Evolutionary conservation across 352 stramenopile species (phyloP), one percentile per base, ranked within the genome.

Genomic region (Plasmopara muralis): DNA sequence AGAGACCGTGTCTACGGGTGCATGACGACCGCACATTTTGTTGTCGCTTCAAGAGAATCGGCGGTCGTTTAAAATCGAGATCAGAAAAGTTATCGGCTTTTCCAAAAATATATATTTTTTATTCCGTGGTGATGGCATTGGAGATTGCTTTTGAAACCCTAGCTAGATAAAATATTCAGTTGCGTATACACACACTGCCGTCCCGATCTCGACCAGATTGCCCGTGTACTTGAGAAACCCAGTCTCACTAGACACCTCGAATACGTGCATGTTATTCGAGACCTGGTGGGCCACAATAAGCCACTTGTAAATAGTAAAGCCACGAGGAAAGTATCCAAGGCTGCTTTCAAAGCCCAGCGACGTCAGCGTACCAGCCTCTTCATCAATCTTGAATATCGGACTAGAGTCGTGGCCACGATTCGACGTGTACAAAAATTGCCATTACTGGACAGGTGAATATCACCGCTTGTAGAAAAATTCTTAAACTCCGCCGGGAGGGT

Each of bases 351-450:
- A 69, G 18, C 64, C 71, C 15, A 80, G 16, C 0, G 56, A 48
- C 49, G 43, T 69, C 13, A 85, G 55, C 34, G 63, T 70, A 18
- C 64, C 67, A 37, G 62, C 30, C 7, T 52, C 45, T 30, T 55
- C 37, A 39, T 61, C 48, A 20, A 87, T 60, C 41, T 61, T 43
- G 53, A 83, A 87, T 7, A 82, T 79, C 6, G 74, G 70, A 45
- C 85, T 83, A 38, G 68, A 80, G 59, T 87, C 54, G 49, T 87
- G 74, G 20, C 66, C 69, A 37, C 77, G 77, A 62, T 85, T 87
- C 30, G 76, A 85, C 37, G 72, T 66, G 70, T 83, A 87, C 20
- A 87, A 43, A 50, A 87, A 37, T 74, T 62, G 47, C 70, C 71
- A 55, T 71, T 64, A 15, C 51, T 64, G 2, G 76, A 83, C 15